Base-by-base conservation (phyloP, 2,329 filamentous ascomycete species). In the Cladobotryum mycophilum region DNA sequence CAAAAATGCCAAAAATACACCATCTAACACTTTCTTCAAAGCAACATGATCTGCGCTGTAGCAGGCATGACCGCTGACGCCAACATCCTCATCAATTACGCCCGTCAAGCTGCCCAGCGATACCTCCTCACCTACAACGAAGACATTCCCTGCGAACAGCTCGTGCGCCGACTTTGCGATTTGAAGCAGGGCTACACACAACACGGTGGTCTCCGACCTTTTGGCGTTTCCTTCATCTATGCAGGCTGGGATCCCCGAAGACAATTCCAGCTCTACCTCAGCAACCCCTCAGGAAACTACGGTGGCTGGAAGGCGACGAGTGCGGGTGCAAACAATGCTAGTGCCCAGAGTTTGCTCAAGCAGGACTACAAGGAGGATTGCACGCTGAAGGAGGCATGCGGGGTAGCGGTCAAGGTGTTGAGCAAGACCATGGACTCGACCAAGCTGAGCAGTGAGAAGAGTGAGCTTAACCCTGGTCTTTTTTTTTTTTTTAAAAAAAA, bases 351-450 rank as follows among this genome's bases (percentile, higher is more conserved):
- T 72, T 73, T 99, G 71, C 73, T 99, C 70, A 99, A 99, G 81
- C 93, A 99, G 72, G 93, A 99, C 71, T 99, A 99, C 77, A 96
- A 97, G 79, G 93, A 99, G 74, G 91, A 97, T 61, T 97, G 91
- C 71, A 86, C 89, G 59, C 72, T 99, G 66, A 89, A 96, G 76
- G 93, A 99, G 76, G 93, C 95, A 4, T 99, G 93, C 69, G 90
- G 87, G 49, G 86, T 96, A 79, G 93, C 93, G 11, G 93, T 99
- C 69, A 99, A 99, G 81, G 93, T 99, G 56, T 75, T 99, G 59
- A 97, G 93, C 81, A 99, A 99, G 84, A 99, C 93, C 5, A 99
- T 99, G 95, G 93, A 99, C 70, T 96, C 91, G 49, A 97, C 92
- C 49, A 99, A 96, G 79, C 75, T 99, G 67, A 96, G 90, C 77